Evolutionary conservation across 306 rosid genomes (phyloP).

Genomic region (Cicer bijugum): DNA sequence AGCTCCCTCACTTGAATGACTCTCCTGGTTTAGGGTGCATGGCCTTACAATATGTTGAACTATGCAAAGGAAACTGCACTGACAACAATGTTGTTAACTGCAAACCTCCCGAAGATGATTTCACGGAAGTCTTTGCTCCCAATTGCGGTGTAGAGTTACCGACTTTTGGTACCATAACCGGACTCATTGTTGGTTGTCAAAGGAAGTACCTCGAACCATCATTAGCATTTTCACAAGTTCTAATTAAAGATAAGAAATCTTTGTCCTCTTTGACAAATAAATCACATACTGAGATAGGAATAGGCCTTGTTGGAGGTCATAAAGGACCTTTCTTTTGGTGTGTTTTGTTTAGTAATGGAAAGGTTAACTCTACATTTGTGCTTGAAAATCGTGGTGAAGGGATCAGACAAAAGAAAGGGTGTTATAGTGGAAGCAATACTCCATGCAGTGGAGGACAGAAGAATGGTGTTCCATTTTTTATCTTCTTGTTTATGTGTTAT

Average conservation of each 20-base stretch:
- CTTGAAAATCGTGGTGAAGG: slow-evolving; percentile 82
- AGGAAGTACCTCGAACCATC: slow-evolving; percentile 71
- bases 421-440: slow-evolving; percentile 76
- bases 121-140: slow-evolving; percentile 87
- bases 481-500: slow-evolving; percentile 31
- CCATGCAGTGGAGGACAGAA: slow-evolving; percentile 66
- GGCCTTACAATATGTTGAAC: slow-evolving; percentile 80
- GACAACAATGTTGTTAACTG: slow-evolving; percentile 63
- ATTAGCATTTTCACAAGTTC: slow-evolving; percentile 59
- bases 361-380: slow-evolving; percentile 73
- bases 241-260: slow-evolving; percentile 56
- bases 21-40: slow-evolving; percentile 94
- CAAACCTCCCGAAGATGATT: slow-evolving; percentile 81
- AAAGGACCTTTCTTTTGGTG: slow-evolving; percentile 86
- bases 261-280: slow-evolving; percentile 64
- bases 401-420: slow-evolving; percentile 77
- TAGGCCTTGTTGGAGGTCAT: slow-evolving; percentile 71
- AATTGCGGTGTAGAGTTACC: slow-evolving; percentile 94
- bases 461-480: slow-evolving; percentile 35
- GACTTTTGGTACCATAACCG: slow-evolving; percentile 75
- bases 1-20: slow-evolving; percentile 64
- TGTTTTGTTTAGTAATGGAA: slow-evolving; percentile 74
- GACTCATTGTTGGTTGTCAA: slow-evolving; percentile 71
- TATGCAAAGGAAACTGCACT: slow-evolving; percentile 81
- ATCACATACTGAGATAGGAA: slow-evolving; percentile 84